These are phyloP conservation scores for Oryza meyeriana DNA, from an alignment of 176 grass and related monocot genomes.

Conservation along the genomic window DNA sequence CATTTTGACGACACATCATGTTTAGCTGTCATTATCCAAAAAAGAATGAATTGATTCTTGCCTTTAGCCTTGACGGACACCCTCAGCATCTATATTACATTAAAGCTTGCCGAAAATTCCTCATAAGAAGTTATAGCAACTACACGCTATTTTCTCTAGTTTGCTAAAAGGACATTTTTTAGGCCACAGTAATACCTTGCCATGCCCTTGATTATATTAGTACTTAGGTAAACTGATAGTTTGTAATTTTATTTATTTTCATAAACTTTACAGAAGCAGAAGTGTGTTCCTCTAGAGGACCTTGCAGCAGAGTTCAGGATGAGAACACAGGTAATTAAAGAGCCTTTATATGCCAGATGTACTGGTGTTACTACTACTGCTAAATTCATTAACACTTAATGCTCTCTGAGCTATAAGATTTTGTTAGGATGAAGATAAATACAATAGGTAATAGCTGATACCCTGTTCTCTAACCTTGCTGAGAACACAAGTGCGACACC, in stretches of 20 bases:
- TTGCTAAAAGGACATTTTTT: not conserved
- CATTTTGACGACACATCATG: not conserved
- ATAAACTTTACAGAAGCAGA: slow-evolving; percentile 62
- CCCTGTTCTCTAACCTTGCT: slow-evolving; percentile 9
- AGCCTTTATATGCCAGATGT: not conserved
- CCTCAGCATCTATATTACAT: not conserved
- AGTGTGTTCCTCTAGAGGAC: slow-evolving; percentile 92
- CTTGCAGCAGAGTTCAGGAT: slow-evolving; percentile 90
- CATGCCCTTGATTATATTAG: not conserved
- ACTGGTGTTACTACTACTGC: not conserved
- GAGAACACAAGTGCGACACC: not conserved
- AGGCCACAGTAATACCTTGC: not conserved
- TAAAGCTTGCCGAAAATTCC: not conserved
- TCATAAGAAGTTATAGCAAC: not conserved
- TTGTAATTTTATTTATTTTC: not conserved
- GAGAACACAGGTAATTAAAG: slow-evolving; percentile 70
- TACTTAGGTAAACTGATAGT: not conserved
- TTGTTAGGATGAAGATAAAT: not conserved
- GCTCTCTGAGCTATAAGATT: not conserved
- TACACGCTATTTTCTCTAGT: not conserved
- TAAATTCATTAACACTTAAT: not conserved
- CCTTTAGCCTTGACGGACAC: not conserved
- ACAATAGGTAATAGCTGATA: not conserved
- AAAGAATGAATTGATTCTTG: not conserved
- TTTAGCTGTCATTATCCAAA: not conserved